Percentiles rank a stretch among this genome's conserved stretches.
Conservation (phyloP, 495 filamentous ascomycete species). For the Penicillium tannophilum region DNA sequence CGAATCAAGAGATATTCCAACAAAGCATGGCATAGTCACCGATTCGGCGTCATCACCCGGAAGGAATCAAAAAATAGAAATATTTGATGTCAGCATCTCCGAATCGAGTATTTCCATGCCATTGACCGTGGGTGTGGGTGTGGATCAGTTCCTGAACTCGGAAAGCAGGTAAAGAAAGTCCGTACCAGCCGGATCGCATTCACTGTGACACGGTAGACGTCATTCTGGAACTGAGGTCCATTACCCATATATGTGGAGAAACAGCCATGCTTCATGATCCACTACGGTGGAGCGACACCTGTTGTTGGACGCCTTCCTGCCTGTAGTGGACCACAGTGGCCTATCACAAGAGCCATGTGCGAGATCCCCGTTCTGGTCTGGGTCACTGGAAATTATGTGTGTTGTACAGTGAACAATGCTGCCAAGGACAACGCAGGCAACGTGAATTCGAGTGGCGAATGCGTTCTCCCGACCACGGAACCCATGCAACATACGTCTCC, state of each 20-base stretch:
- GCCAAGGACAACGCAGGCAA: slow-evolving; percentile 1
- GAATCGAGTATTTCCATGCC: slow-evolving; percentile 6
- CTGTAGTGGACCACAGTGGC: slow-evolving; percentile 11
- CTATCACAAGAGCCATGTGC: slow-evolving; percentile 14
- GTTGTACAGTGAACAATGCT: background rate
- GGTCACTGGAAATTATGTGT: background rate
- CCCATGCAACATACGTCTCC: background rate
- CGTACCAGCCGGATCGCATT: slow-evolving; percentile 28
- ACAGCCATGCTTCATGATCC: slow-evolving; percentile 14
- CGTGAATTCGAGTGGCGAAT: slow-evolving; percentile 14
- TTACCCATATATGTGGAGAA: slow-evolving; percentile 20
- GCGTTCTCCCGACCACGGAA: slow-evolving; percentile 9
- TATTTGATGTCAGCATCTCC: slow-evolving; percentile 6
- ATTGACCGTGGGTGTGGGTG: slow-evolving; percentile 14
- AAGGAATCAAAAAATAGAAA: slow-evolving; percentile 19
- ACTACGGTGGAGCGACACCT: slow-evolving; percentile 8
- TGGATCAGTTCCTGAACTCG: slow-evolving; percentile 10
- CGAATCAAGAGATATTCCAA: slow-evolving; percentile 15
- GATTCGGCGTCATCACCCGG: slow-evolving; percentile 18
- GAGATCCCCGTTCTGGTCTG: background rate
- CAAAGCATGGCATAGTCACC: background rate
- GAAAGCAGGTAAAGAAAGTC: slow-evolving; percentile 15
- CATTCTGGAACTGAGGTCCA: slow-evolving; percentile 21
- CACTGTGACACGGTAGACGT: slow-evolving; percentile 21
- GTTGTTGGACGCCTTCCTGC: slow-evolving; percentile 9